These are phyloP conservation scores for Zalaria obscura DNA, from an alignment of 2,329 filamentous ascomycete genomes.

Conservation along the genomic window DNA sequence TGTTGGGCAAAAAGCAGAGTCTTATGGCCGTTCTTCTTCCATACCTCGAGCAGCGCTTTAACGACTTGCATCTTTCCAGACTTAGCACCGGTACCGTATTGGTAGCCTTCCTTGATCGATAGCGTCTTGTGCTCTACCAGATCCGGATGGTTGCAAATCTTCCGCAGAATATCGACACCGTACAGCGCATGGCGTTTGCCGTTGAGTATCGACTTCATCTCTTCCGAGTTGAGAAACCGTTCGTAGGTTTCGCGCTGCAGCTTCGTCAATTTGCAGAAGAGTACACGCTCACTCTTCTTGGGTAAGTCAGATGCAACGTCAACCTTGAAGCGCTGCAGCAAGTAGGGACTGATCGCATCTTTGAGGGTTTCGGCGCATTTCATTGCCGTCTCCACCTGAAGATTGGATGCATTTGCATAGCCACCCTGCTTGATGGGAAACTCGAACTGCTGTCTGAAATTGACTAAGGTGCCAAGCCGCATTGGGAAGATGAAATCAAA, in stretches of 20 bases:
- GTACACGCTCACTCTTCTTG: constrained; percentile 87
- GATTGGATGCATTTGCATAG: constrained; percentile 86
- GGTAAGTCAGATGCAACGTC: constrained; percentile 90
- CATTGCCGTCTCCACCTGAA: constrained; percentile 87
- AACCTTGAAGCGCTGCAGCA: constrained; percentile 81
- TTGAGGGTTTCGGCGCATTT: constrained; percentile 91
- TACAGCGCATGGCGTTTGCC: constrained; percentile 68
- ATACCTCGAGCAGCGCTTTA: constrained; percentile 71
- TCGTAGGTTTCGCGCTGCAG: constrained; percentile 70
- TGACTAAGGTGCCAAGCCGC: constrained; percentile 80
- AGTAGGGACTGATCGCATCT: constrained; percentile 82
- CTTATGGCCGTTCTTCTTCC: constrained; percentile 88
- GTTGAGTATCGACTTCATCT: constrained; percentile 69
- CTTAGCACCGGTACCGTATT: constrained; percentile 63
- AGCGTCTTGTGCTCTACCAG: constrained; percentile 54
- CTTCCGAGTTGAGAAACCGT: constrained; percentile 64
- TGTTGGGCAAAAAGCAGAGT: constrained; percentile 87
- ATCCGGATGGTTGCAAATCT: constrained; percentile 97
- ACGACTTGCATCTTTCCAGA: constrained; percentile 96
- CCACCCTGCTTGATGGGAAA: constrained; percentile 86
- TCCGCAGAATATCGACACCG: constrained; percentile 82
- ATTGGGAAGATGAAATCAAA: constrained; percentile 98
- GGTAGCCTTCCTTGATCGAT: constrained; percentile 48
- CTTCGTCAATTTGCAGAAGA: constrained; percentile 85
- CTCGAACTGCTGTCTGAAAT: constrained; percentile 84